A percentile compares a stretch with the other conserved stretches of the same genome.
These are phyloP conservation scores for Musa itinerans DNA, from an alignment of 176 grass and related monocot genomes.

Conservation along the genomic window DNA sequence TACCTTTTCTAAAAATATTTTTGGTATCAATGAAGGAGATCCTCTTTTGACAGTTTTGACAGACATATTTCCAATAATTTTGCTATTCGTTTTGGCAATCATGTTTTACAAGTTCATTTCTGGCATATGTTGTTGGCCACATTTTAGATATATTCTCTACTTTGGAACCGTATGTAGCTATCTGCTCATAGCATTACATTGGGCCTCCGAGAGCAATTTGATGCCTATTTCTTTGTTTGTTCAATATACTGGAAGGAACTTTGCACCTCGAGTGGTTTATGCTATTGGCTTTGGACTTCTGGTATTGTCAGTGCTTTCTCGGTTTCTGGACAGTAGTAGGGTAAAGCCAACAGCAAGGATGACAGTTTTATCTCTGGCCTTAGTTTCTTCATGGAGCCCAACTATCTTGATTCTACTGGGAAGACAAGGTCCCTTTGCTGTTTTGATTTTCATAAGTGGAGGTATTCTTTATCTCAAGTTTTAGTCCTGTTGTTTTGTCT, in stretches of 20 bases:
- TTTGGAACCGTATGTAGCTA: constrained; percentile 57
- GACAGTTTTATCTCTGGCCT: constrained; percentile 34
- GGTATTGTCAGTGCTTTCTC: constrained; percentile 38
- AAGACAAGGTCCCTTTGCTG: constrained; percentile 75
- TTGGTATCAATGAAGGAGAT: constrained; percentile 29
- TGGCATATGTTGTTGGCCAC: constrained; percentile 22
- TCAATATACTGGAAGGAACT: constrained; percentile 44
- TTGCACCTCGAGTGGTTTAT: constrained; percentile 63
- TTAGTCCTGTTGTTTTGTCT: neutral
- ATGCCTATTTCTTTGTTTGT: constrained; percentile 18
- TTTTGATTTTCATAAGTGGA: constrained; percentile 50
- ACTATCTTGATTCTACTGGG: constrained; percentile 83
- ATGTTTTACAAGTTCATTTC: constrained; percentile 39
- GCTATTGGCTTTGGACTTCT: constrained; percentile 58
- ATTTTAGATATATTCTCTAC: constrained; percentile 45
- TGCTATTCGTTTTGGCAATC: constrained; percentile 42
- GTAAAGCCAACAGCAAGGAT: constrained; percentile 35
- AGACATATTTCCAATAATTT: constrained; percentile 49
- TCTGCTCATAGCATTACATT: constrained; percentile 49
- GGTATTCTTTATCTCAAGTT: constrained; percentile 32
- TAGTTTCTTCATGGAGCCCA: constrained; percentile 81
- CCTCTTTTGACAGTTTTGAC: constrained; percentile 33
- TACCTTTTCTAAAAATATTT: constrained; percentile 27
- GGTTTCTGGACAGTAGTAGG: constrained; percentile 27
- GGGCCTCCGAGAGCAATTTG: constrained; percentile 53